Evolutionary conservation across 768 basidiomycete genomes (phyloP).

Genomic region (Coprinellus micaceus): DNA sequence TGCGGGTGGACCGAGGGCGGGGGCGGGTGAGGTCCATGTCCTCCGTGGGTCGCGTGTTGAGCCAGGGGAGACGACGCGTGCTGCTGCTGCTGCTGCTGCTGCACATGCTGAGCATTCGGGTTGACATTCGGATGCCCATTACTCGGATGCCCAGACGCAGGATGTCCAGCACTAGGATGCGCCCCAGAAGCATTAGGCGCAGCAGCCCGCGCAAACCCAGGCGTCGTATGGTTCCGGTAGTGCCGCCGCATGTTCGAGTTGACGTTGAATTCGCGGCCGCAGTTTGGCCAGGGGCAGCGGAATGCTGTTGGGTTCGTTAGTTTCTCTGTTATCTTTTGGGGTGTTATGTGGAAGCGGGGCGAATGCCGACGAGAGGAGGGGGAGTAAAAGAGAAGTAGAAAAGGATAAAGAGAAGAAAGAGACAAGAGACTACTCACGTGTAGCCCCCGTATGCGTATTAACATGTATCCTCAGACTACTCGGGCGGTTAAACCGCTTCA

Average conservation of each 20-base stretch:
- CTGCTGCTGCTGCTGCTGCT: no score
- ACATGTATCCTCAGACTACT: slow-evolving; percentile 64
- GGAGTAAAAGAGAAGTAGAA: neutral
- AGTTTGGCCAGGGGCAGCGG: slow-evolving; percentile 69
- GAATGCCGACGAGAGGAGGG: slow-evolving; percentile 1
- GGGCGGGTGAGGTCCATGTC: no score
- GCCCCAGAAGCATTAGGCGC: no score
- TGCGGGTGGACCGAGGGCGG: no score
- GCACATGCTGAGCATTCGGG: no score
- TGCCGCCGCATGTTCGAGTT: slow-evolving; percentile 85
- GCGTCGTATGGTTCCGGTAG: slow-evolving; percentile 58
- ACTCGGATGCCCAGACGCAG: no score
- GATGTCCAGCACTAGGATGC: no score
- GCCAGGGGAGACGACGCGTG: no score
- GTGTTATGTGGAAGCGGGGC: neutral
- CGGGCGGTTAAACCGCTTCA: slow-evolving; percentile 66
- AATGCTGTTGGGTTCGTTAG: slow-evolving; percentile 45
- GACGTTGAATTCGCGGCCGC: slow-evolving; percentile 76
- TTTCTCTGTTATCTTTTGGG: neutral
- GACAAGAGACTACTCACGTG: slow-evolving; percentile 44
- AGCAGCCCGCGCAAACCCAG: slow-evolving; percentile 28
- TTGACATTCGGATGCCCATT: no score
- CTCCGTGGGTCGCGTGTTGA: no score
- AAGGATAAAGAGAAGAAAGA: neutral
- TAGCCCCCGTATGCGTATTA: slow-evolving; percentile 67